Conservation (phyloP, 1,284 basidiomycete genomes). For the Sphagnurus paluster region DNA sequence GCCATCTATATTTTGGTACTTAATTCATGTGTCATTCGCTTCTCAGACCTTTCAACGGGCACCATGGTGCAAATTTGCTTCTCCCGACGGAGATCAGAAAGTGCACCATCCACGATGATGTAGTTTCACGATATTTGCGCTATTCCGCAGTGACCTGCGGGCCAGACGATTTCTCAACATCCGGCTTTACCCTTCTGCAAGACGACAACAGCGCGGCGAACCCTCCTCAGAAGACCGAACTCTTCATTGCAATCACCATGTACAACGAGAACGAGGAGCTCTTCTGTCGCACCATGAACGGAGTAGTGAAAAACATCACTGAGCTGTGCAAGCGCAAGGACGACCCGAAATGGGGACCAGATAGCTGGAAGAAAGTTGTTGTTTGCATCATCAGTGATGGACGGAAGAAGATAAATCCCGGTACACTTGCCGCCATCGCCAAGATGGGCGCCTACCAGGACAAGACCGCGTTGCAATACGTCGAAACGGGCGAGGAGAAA, state of each 20-base stretch:
- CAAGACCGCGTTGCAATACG: too few species aligned
- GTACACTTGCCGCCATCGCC: conserved; percentile 84
- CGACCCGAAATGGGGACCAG: conserved; percentile 92
- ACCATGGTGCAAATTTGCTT: too few species aligned
- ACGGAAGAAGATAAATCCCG: conserved; percentile 81
- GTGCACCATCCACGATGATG: too few species aligned
- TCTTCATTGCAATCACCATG: conserved; percentile 74
- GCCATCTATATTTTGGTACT: too few species aligned
- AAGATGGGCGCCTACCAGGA: conserved; percentile 87
- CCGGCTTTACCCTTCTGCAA: conserved; percentile 82
- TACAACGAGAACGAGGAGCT: conserved; percentile 77
- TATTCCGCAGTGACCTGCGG: conserved; percentile 95
- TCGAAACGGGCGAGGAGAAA: conserved; percentile 82
- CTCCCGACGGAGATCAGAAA: too few species aligned
- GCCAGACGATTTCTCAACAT: conserved; percentile 83
- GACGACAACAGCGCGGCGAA: conserved; percentile 84
- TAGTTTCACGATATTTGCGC: too few species aligned
- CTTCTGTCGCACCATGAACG: conserved; percentile 90
- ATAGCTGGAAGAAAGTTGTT: conserved; percentile 93
- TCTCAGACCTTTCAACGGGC: too few species aligned
- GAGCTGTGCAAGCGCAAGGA: conserved; percentile 81
- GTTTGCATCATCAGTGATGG: conserved; percentile 74
- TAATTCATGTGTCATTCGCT: too few species aligned
- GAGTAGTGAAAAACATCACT: conserved; percentile 87
- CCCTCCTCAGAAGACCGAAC: conserved; percentile 78